Percentiles rank a stretch among this genome's conserved stretches.
phyloP scores from a whole-genome alignment of 2,329 filamentous ascomycete genomes.

The Fusarium miscanthi region DNA sequence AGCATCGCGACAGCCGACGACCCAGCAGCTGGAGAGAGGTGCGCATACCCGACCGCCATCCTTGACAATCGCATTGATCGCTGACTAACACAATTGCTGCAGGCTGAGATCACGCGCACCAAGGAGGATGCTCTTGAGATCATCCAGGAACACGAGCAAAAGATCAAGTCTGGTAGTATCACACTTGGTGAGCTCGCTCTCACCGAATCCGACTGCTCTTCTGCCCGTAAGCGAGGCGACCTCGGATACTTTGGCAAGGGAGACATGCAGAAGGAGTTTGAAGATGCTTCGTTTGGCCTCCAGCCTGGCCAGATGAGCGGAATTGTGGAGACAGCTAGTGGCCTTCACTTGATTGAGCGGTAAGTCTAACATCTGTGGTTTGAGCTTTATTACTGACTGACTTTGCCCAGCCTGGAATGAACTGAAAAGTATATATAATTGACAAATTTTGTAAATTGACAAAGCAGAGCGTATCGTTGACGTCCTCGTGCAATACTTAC shows the following conservation, averaged over 20 bases:
- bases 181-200: constrained; percentile 85
- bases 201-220: constrained; percentile 94
- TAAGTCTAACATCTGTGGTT: constrained; percentile 55
- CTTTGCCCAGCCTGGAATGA: constrained; percentile 29
- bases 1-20: constrained; percentile 88
- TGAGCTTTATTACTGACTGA: constrained; percentile 5
- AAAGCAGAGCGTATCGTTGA: constrained; percentile 25
- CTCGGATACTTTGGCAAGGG: constrained; percentile 93
- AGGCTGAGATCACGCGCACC: constrained; percentile 83
- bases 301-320: constrained; percentile 87
- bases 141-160: constrained; percentile 77
- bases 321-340: constrained; percentile 91
- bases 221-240: constrained; percentile 92
- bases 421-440: constrained; percentile 28
- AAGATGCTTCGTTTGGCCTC: constrained; percentile 93
- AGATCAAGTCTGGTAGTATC: constrained; percentile 76
- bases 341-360: constrained; percentile 96
- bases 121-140: constrained; percentile 89
- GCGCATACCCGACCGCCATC: constrained; percentile 23
- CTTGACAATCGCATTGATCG: not conserved
- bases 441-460: constrained; percentile 29
- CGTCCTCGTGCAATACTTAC: not conserved
- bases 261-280: constrained; percentile 99
- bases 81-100: constrained; percentile 6
- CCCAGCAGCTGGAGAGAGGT: constrained; percentile 93